Conservation (phyloP, 345 rosid species). For the Syzygium aqueum region DNA sequence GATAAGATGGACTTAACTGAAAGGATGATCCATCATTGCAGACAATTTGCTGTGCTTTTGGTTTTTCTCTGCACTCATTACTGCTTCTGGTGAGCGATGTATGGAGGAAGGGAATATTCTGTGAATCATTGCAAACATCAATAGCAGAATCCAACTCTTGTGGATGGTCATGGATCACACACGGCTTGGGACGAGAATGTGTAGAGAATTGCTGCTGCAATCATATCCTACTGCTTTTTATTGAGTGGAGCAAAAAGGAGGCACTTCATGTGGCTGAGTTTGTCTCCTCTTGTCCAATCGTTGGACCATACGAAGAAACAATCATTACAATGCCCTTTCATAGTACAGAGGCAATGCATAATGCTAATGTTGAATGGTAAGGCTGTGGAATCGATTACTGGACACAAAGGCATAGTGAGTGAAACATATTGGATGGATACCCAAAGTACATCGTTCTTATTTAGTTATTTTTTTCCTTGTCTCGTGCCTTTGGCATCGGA, state of each 20-base stretch:
- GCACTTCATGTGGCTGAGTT: neutral
- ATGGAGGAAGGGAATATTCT: neutral
- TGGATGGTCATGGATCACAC: neutral
- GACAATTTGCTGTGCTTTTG: neutral
- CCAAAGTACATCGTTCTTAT: neutral
- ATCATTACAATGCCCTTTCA: neutral
- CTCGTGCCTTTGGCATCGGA: neutral
- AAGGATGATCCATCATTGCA: neutral
- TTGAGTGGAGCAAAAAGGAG: neutral
- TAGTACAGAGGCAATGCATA: neutral
- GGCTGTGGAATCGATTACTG: neutral
- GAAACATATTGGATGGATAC: neutral
- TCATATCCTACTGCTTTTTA: neutral
- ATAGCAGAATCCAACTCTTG: neutral
- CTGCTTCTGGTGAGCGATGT: neutral
- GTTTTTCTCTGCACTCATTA: neutral
- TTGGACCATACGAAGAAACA: neutral
- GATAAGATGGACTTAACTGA: neutral
- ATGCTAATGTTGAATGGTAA: neutral
- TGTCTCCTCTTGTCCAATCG: neutral
- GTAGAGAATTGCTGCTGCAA: neutral
- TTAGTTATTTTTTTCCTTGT: neutral
- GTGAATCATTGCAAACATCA: neutral
- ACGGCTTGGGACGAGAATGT: neutral
- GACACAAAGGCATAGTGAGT: neutral